Evolutionary conservation across 2,329 filamentous ascomycete species (phyloP).

Genomic region (Fusarium longipes): DNA sequence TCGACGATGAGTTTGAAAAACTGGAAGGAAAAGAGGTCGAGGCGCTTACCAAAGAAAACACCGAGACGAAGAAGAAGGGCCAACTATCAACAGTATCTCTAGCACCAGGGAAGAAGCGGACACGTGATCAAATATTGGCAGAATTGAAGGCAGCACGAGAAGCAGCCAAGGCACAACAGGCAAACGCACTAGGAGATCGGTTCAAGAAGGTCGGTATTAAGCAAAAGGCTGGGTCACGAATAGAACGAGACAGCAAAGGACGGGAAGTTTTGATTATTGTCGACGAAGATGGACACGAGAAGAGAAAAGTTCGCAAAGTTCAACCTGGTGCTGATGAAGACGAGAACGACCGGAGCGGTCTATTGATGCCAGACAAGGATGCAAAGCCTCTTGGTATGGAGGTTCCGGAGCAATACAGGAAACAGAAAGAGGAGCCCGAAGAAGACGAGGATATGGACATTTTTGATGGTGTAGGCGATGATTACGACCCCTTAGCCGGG

Average conservation of each 20-base stretch:
- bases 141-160: constrained; percentile 72
- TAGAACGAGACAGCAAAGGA: constrained; percentile 70
- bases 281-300: constrained; percentile 74
- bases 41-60: constrained; percentile 62
- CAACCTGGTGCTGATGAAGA: constrained; percentile 55
- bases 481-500: constrained; percentile 74
- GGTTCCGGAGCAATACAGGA: constrained; percentile 68
- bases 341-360: constrained; percentile 53
- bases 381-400: constrained; percentile 73
- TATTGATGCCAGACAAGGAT: constrained; percentile 66
- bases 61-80: constrained; percentile 66
- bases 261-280: constrained; percentile 73
- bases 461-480: constrained; percentile 73
- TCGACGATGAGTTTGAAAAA: constrained; percentile 75
- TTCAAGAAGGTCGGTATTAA: constrained; percentile 74
- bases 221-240: constrained; percentile 64
- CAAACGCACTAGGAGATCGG: constrained; percentile 65
- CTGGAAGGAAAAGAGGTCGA: constrained; percentile 67
- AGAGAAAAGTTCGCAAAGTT: constrained; percentile 70
- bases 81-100: constrained; percentile 66
- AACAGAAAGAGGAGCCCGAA: constrained; percentile 58
- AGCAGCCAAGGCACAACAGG: constrained; percentile 66
- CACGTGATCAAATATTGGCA: constrained; percentile 73
- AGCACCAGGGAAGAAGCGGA: constrained; percentile 69
- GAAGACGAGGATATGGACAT: constrained; percentile 70